A percentile compares a stretch with the other conserved stretches of the same genome.
phyloP scores from a whole-genome alignment of 2,329 filamentous ascomycete genomes.

The Aspergillus flavus region DNA sequence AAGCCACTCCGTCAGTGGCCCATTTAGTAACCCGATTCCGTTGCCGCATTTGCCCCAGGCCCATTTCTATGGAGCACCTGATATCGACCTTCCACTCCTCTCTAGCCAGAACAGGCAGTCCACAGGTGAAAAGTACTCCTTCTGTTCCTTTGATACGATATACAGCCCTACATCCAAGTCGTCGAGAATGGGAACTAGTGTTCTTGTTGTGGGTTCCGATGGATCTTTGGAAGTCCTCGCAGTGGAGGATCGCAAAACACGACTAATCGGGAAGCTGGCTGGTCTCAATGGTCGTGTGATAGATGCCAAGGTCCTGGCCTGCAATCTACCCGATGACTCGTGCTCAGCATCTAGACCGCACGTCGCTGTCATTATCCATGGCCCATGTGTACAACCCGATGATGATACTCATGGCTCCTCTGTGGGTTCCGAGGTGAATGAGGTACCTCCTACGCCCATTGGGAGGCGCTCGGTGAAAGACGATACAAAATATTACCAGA shows the following conservation, averaged over 20 bases:
- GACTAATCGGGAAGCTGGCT: slow-evolving; percentile 70
- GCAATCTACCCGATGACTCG: slow-evolving; percentile 59
- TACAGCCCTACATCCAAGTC: slow-evolving; percentile 48
- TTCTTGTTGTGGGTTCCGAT: slow-evolving; percentile 78
- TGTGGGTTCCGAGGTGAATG: slow-evolving; percentile 38
- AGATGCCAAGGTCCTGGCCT: slow-evolving; percentile 79
- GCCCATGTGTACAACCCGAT: slow-evolving; percentile 63
- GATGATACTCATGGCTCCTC: slow-evolving; percentile 38
- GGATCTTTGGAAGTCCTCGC: slow-evolving; percentile 76
- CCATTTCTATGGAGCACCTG: slow-evolving; percentile 75
- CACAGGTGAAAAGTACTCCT: slow-evolving; percentile 65
- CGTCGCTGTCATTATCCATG: slow-evolving; percentile 78
- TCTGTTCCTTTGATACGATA: slow-evolving; percentile 79
- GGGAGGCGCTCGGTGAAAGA: slow-evolving; percentile 30
- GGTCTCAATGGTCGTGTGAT: slow-evolving; percentile 79
- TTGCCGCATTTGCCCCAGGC: slow-evolving; percentile 74
- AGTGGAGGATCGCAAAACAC: slow-evolving; percentile 71
- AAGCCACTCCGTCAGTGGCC: slow-evolving; percentile 40
- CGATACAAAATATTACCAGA: slow-evolving; percentile 65
- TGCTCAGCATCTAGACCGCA: slow-evolving; percentile 66
- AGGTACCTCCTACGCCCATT: slow-evolving; percentile 31
- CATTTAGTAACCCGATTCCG: slow-evolving; percentile 48
- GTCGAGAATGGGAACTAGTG: slow-evolving; percentile 54
- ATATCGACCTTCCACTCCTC: slow-evolving; percentile 63
- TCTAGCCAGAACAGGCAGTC: slow-evolving; percentile 26